Percentiles rank a stretch among this genome's conserved stretches.
phyloP scores from a whole-genome alignment of 768 basidiomycete genomes.

The Clavaria fumosa region DNA sequence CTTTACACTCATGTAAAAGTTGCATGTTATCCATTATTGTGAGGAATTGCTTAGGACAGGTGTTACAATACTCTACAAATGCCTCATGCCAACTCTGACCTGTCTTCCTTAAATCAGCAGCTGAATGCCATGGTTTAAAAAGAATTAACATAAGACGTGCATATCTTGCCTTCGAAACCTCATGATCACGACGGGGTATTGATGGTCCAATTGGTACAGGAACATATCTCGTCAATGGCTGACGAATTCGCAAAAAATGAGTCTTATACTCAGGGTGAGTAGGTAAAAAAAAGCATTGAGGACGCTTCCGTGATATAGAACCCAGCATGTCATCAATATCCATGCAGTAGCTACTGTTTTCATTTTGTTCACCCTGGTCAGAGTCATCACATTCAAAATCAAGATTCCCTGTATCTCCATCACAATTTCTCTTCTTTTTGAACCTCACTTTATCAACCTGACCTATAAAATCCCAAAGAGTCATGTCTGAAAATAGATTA shows the following conservation, averaged over 20 bases:
- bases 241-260: not conserved
- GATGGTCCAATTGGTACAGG: conserved; percentile 22
- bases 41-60: conserved; percentile 5
- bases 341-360: not conserved
- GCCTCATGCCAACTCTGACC: conserved; percentile 18
- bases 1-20: conserved; percentile 25
- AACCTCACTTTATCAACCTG: conserved; percentile 14
- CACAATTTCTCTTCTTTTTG: not conserved
- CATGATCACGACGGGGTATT: conserved; percentile 20
- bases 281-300: not conserved
- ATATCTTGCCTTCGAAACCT: conserved; percentile 11
- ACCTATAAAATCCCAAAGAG: conserved; percentile 18
- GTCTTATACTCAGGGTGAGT: not conserved
- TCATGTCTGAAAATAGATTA: conserved; percentile 9
- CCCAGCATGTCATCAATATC: not conserved
- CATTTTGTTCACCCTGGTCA: not conserved
- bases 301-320: not conserved
- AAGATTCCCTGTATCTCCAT: not conserved
- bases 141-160: conserved; percentile 25
- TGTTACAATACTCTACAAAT: conserved; percentile 12
- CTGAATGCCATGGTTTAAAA: conserved; percentile 26
- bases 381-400: not conserved
- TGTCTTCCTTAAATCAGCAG: not conserved
- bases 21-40: conserved; percentile 26
- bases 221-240: conserved; percentile 8